Evolutionary conservation across 1,284 basidiomycete species (phyloP).

Genomic region (Kwoniella shivajii): DNA sequence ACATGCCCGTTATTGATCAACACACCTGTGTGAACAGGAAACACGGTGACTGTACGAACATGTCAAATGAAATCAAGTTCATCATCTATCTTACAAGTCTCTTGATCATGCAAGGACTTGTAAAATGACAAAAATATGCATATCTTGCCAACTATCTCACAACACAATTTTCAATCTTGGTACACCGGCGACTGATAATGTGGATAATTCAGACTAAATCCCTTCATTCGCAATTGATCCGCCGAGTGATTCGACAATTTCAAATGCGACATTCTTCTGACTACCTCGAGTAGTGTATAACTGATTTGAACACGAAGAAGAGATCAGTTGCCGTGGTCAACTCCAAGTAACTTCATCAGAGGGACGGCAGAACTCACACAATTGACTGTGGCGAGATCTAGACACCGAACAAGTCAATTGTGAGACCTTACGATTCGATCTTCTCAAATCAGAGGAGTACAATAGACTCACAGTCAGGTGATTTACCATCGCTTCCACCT

Average conservation of each 20-base stretch:
- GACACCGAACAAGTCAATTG: no score
- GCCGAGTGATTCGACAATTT: constrained; percentile 8
- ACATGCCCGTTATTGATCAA: no score
- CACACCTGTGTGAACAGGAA: no score
- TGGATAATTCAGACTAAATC: neutral
- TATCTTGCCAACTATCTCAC: no score
- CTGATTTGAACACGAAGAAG: neutral
- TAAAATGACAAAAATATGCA: no score
- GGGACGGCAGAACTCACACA: constrained; percentile 16
- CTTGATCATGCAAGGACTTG: no score
- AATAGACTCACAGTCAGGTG: constrained; percentile 11
- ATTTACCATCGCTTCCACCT: constrained; percentile 13
- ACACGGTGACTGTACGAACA: no score
- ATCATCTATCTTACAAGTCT: no score
- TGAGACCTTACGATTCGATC: no score
- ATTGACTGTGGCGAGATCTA: constrained; percentile 15
- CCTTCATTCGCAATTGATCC: constrained; percentile 8
- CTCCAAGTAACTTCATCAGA: neutral
- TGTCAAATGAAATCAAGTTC: no score
- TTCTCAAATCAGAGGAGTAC: neutral
- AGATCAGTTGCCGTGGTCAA: neutral
- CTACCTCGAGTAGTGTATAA: neutral
- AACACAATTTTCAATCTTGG: no score
- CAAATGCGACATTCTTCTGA: constrained; percentile 4
- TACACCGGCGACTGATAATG: no score